phyloP scores from a whole-genome alignment of 2,329 filamentous ascomycete species.

The Curvularia sp. region DNA sequence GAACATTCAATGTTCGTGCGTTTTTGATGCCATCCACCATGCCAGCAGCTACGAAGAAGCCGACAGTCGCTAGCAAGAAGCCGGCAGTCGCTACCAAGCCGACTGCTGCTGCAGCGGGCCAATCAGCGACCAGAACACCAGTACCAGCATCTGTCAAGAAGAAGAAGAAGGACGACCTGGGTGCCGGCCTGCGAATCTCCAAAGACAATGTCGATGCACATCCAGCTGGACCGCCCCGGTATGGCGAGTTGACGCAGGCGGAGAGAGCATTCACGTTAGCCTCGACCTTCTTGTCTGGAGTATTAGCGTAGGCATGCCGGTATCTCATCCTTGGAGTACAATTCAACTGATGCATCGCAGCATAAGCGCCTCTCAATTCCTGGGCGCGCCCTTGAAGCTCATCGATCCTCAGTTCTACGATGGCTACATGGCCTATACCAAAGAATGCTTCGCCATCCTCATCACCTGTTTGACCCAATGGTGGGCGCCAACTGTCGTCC shows the following conservation, averaged over 20 bases:
- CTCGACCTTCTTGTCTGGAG: constrained; percentile 59
- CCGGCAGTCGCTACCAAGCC: constrained; percentile 3
- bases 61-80: constrained; percentile 9
- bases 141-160: constrained; percentile 37
- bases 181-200: constrained; percentile 55
- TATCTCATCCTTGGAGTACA: neutral
- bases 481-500: constrained; percentile 84
- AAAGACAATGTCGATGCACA: constrained; percentile 53
- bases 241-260: constrained; percentile 58
- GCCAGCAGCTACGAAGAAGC: constrained; percentile 39
- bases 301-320: constrained; percentile 52
- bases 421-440: constrained; percentile 85
- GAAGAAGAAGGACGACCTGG: constrained; percentile 48
- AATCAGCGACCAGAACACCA: constrained; percentile 25
- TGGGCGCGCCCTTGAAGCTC: constrained; percentile 78
- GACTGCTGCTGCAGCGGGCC: constrained; percentile 1
- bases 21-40: constrained; percentile 16
- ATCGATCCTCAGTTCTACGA: constrained; percentile 81
- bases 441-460: constrained; percentile 80
- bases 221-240: constrained; percentile 54
- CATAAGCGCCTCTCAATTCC: constrained; percentile 72
- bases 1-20: constrained; percentile 12
- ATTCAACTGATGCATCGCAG: constrained; percentile 37
- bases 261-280: constrained; percentile 59
- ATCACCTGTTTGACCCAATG: constrained; percentile 82